A percentile compares a stretch with the other conserved stretches of the same genome.
These are phyloP conservation scores for Jamesozyma jinghongensis DNA, from an alignment of 805 yeast species.

Conservation along the genomic window DNA sequence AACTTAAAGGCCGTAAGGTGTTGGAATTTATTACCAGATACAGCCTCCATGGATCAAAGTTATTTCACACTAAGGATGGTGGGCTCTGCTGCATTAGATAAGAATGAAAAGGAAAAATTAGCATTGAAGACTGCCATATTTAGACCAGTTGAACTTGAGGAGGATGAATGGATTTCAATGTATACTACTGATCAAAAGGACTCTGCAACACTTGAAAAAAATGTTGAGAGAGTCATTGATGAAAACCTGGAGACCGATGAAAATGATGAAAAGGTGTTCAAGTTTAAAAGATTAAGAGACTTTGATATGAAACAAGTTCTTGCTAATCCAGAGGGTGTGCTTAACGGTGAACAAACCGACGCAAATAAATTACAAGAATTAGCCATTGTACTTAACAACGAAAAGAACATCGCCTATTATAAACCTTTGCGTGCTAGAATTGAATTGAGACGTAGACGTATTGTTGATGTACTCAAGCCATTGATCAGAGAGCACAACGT, in stretches of 20 bases:
- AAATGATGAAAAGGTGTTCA: constrained; percentile 42
- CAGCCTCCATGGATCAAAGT: constrained; percentile 77
- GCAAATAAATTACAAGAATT: constrained; percentile 39
- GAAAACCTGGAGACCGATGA: constrained; percentile 31
- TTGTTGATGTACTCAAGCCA: constrained; percentile 35
- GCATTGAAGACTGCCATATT: constrained; percentile 53
- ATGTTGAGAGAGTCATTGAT: constrained; percentile 32
- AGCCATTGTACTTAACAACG: constrained; percentile 49
- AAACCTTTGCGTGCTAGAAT: constrained; percentile 70
- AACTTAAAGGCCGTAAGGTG: constrained; percentile 63
- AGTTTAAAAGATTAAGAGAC: constrained; percentile 62
- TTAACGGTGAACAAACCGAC: neutral
- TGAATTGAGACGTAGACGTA: constrained; percentile 78
- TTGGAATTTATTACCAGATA: constrained; percentile 82
- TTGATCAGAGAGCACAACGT: constrained; percentile 45
- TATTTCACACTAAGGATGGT: constrained; percentile 55
- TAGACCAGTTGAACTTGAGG: constrained; percentile 59
- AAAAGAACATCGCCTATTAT: constrained; percentile 55
- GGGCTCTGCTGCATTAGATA: constrained; percentile 40
- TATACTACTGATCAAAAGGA: constrained; percentile 43
- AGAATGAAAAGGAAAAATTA: constrained; percentile 28
- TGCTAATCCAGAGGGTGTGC: constrained; percentile 8
- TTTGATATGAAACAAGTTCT: constrained; percentile 59
- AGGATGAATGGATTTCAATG: constrained; percentile 70
- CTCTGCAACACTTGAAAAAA: constrained; percentile 32